These are phyloP conservation scores for Porcisia deanei DNA, from an alignment of 208 protist genomes.

Conservation along the genomic window DNA sequence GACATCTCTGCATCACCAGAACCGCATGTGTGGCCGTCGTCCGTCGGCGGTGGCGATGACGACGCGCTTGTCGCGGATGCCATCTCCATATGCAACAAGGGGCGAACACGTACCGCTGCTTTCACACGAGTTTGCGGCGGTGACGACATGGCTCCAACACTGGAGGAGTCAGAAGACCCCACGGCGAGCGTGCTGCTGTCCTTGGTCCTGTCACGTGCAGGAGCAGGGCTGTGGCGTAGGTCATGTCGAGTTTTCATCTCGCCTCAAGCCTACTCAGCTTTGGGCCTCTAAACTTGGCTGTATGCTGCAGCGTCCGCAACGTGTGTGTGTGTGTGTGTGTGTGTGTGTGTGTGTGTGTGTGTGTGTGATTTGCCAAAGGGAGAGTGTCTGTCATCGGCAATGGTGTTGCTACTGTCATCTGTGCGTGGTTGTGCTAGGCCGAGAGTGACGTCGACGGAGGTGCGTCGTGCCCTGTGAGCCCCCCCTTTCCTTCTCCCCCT, in stretches of 20 bases:
- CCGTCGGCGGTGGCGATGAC: not conserved
- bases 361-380: not conserved
- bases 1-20: not conserved
- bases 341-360: not conserved
- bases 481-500: not conserved
- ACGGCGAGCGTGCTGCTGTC: not conserved
- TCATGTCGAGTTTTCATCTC: not conserved
- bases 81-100: constrained; percentile 16
- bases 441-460: too few species aligned
- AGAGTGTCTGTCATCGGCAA: too few species aligned
- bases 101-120: constrained; percentile 30
- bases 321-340: not conserved
- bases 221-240: not conserved
- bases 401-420: too few species aligned
- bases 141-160: not conserved
- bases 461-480: not conserved
- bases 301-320: not conserved
- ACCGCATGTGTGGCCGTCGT: not conserved
- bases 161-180: not conserved
- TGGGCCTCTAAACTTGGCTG: not conserved
- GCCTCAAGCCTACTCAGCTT: not conserved
- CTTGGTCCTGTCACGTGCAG: not conserved
- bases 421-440: too few species aligned
- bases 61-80: not conserved
- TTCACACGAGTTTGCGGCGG: constrained; percentile 8